phyloP scores from a whole-genome alignment of 352 stramenopile genomes.

The Achlya hypogyna region DNA sequence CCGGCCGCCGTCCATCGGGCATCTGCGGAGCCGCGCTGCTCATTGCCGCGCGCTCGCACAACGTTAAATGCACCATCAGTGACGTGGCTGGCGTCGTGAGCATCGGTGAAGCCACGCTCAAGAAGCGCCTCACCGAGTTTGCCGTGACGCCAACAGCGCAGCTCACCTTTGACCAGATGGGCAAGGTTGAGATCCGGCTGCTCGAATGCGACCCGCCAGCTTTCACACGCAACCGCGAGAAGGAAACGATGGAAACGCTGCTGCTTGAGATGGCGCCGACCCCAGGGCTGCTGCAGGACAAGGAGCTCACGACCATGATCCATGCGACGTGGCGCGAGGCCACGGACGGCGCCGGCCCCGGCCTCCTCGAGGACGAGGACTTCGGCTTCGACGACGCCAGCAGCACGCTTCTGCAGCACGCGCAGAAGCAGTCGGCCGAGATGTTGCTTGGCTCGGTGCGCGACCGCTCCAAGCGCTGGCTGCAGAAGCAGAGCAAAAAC shows the following conservation, averaged over 20 bases:
- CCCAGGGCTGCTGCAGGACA: not conserved
- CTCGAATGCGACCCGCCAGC: slow-evolving; percentile 83
- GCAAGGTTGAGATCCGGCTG: slow-evolving; percentile 78
- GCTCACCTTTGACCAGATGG: slow-evolving; percentile 94
- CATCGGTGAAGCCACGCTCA: slow-evolving; percentile 95
- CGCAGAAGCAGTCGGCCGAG: slow-evolving; percentile 58
- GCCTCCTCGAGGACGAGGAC: slow-evolving; percentile 43
- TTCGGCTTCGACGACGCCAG: slow-evolving; percentile 81
- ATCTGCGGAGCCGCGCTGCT: slow-evolving; percentile 96
- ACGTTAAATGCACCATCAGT: slow-evolving; percentile 79
- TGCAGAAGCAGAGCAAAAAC: slow-evolving; percentile 66
- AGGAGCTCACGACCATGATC: slow-evolving; percentile 15
- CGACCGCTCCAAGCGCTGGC: slow-evolving; percentile 65
- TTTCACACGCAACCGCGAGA: slow-evolving; percentile 80
- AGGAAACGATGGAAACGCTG: slow-evolving; percentile 87
- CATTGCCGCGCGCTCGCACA: slow-evolving; percentile 94
- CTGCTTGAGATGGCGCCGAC: slow-evolving; percentile 49
- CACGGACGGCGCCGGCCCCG: slow-evolving; percentile 14
- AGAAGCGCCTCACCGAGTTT: slow-evolving; percentile 95
- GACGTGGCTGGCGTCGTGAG: slow-evolving; percentile 89
- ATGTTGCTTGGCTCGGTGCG: slow-evolving; percentile 59
- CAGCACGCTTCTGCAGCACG: slow-evolving; percentile 67
- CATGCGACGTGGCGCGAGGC: slow-evolving; percentile 26
- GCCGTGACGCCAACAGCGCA: slow-evolving; percentile 90
- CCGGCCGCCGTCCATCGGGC: slow-evolving; percentile 91